These are phyloP conservation scores for Meredithiella fracta DNA, from an alignment of 2,329 filamentous ascomycete genomes.

Conservation along the genomic window DNA sequence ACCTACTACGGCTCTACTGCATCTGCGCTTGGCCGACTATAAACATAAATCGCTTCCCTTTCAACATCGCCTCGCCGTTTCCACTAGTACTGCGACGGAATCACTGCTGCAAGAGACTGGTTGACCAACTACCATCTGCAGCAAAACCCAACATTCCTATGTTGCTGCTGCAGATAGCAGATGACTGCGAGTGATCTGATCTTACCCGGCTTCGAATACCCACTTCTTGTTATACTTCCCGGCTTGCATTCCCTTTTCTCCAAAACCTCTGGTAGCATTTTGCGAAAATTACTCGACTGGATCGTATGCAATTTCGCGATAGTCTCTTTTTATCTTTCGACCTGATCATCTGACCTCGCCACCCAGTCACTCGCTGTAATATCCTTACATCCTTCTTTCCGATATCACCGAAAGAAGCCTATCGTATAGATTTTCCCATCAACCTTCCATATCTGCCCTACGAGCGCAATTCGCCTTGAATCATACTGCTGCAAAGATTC, in stretches of 20 bases:
- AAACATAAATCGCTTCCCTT: neutral
- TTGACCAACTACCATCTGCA: neutral
- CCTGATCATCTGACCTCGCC: neutral
- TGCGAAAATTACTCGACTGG: neutral
- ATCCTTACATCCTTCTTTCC: neutral
- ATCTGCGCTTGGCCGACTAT: too few relatives aligned
- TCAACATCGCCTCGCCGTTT: neutral
- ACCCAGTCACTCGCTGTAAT: neutral
- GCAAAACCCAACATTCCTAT: neutral
- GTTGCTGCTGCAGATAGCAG: neutral
- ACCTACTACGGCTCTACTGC: too few relatives aligned
- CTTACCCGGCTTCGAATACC: neutral
- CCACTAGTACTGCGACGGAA: neutral
- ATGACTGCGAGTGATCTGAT: neutral
- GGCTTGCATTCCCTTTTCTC: neutral
- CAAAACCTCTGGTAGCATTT: neutral
- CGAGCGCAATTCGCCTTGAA: neutral
- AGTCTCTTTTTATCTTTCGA: neutral
- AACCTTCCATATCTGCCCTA: neutral
- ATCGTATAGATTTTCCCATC: neutral
- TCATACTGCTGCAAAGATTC: neutral
- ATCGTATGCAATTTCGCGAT: constrained; percentile 1
- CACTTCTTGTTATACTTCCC: neutral
- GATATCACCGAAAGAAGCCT: neutral
- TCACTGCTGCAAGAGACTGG: neutral